Evolutionary conservation across 768 basidiomycete genomes (phyloP), one percentile per base, ranked within the genome.

Genomic region (Lactarius sanguifluus): DNA sequence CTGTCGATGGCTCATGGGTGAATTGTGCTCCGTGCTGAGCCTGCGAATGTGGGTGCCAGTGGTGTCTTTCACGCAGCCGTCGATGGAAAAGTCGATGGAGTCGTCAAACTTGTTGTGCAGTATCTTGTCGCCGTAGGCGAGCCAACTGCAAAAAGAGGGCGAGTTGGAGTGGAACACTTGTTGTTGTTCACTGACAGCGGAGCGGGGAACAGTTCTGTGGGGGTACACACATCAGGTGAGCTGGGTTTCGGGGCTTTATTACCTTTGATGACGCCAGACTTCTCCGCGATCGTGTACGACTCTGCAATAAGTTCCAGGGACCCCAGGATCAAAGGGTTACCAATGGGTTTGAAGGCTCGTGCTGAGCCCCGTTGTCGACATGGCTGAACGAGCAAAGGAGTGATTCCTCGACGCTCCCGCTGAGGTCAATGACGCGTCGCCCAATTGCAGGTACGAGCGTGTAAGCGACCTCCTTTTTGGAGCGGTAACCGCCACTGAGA

Each of bases 11-110:
- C 78, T 90, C 88, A 90, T 87, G 0, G 90, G 89, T 15, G 84
- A 81, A 70, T 32, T 84, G 65, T 83, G 78, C 64, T 87, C 84
- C 9, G 85, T 81, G 0, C 87, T 85, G 9, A 95, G 6, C 80
- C 58, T 81, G 89, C 82, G 28, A 28, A 28, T 28, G 28, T 28
- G 28, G n/a, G n/a, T n/a, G n/a, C n/a, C n/a, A 28, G 83, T 77
- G 0, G 91, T 88, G 72, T 94, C 94, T 72, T 94, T 94, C 72
- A 96, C 86, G n/a, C 92, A 94, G n/a, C 91, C 91, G 56, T 91
- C 87, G 58, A 94, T 85, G 15, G 86, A 79, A 74, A 96, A 95
- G 15, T 92, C 94, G 20, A 77, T 79, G 10, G 82, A 79, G 25
- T 85, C 90, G 64, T 92, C 88, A 72, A 94, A 96, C 38, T 83